A percentile compares a stretch with the other conserved stretches of the same genome.
Evolutionary conservation across 768 basidiomycete species (phyloP).

Genomic region (Podaxis sp.): DNA sequence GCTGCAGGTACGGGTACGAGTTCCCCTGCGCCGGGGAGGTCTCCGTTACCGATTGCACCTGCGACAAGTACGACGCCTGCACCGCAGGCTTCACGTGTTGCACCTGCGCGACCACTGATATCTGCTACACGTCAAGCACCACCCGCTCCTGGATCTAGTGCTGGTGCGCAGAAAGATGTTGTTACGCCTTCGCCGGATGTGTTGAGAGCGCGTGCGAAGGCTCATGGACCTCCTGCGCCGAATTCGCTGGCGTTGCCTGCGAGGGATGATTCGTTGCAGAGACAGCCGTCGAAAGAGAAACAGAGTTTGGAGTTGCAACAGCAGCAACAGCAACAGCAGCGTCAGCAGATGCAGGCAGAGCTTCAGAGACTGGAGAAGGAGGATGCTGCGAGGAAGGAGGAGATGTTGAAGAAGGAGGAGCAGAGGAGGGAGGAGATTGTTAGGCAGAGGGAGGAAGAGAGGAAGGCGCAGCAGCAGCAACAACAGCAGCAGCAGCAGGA

Average conservation of each 20-base stretch:
- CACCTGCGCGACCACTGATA: conserved; percentile 25
- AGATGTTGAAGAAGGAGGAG: conserved; percentile 19
- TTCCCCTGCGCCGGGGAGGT: conserved; percentile 16
- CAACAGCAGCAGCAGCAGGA: conserved; percentile 18
- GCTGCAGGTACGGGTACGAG: background rate
- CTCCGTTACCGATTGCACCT: conserved; percentile 19
- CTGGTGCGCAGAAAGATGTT: conserved; percentile 34
- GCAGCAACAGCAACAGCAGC: conserved; percentile 24
- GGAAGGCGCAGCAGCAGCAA: conserved; percentile 19
- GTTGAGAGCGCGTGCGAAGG: conserved; percentile 59
- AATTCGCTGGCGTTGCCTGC: conserved; percentile 29
- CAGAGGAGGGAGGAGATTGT: conserved; percentile 29
- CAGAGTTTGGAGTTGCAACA: background rate
- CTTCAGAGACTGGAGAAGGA: conserved; percentile 6
- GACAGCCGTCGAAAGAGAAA: background rate
- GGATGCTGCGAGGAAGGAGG: conserved; percentile 19
- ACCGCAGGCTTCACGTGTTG: conserved; percentile 25
- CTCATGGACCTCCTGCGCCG: conserved; percentile 41
- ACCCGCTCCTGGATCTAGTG: conserved; percentile 58
- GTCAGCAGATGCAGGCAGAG: conserved; percentile 22
- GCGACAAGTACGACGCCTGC: conserved; percentile 7
- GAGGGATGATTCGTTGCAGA: conserved; percentile 47
- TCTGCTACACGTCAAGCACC: conserved; percentile 66
- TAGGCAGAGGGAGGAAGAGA: conserved; percentile 27
- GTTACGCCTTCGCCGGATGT: conserved; percentile 62